phyloP scores from a whole-genome alignment of 768 basidiomycete species.

The Guyanaporus albipodus region DNA sequence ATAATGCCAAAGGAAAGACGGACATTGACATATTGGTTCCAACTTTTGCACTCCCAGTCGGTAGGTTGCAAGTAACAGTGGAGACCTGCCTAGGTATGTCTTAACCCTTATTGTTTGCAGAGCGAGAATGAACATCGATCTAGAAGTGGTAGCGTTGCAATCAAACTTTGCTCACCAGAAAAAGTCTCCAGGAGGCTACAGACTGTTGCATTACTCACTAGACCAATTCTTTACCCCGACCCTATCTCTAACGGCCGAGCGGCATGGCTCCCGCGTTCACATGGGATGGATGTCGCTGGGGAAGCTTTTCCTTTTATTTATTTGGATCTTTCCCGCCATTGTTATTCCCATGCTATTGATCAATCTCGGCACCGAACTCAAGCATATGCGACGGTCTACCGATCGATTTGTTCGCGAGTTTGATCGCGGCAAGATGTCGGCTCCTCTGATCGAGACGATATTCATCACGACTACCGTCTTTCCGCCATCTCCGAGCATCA shows the following conservation, averaged over 20 bases:
- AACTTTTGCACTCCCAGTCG: slow-evolving; percentile 68
- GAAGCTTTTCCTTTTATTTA: slow-evolving; percentile 11
- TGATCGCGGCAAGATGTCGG: slow-evolving; percentile 4
- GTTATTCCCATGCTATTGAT: slow-evolving; percentile 18
- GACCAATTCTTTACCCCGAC: slow-evolving; percentile 57
- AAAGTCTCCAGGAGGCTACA: slow-evolving; percentile 36
- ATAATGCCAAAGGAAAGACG: slow-evolving; percentile 29
- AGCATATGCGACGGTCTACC: slow-evolving; percentile 22
- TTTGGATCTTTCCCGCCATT: slow-evolving; percentile 16
- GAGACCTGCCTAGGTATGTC: slow-evolving; percentile 50
- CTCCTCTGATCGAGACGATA: slow-evolving; percentile 23
- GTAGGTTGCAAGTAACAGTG: slow-evolving; percentile 59
- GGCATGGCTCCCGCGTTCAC: slow-evolving; percentile 1
- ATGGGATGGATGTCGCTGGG: slow-evolving; percentile 10
- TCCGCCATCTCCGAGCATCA: slow-evolving; percentile 6
- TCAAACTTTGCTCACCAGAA: slow-evolving; percentile 59
- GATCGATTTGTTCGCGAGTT: slow-evolving; percentile 15
- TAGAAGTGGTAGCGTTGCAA: slow-evolving; percentile 40
- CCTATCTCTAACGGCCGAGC: slow-evolving; percentile 36
- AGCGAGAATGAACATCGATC: slow-evolving; percentile 29
- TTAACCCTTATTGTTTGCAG: not conserved
- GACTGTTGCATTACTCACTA: slow-evolving; percentile 53
- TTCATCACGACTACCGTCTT: slow-evolving; percentile 29
- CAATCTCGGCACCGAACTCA: slow-evolving; percentile 28
- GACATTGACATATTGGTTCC: slow-evolving; percentile 56